Percentiles rank a stretch among this genome's conserved stretches.
Conservation (phyloP, 139 green algal species). For the Astrephomene gubernaculifera region DNA sequence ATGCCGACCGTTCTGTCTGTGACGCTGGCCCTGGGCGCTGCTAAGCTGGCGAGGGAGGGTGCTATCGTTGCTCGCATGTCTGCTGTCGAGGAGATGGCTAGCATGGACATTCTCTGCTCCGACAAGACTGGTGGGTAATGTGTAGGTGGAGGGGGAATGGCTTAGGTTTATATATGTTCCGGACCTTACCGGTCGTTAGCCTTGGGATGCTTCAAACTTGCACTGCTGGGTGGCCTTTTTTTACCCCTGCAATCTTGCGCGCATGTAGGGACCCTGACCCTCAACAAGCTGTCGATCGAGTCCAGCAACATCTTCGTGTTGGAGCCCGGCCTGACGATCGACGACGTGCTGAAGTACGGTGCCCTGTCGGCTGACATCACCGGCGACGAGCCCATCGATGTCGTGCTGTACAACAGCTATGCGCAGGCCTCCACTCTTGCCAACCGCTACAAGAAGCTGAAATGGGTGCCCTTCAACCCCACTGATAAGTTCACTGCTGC, state of each 20-base stretch:
- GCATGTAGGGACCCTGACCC: constrained; percentile 82
- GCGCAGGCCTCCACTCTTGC: constrained; percentile 46
- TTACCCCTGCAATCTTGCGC: too few species aligned
- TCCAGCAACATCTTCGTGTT: constrained; percentile 6
- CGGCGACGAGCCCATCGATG: constrained; percentile 86
- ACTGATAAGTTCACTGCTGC: constrained; percentile 86
- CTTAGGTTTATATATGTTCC: too few species aligned
- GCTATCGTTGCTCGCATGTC: constrained; percentile 92
- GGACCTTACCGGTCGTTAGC: too few species aligned
- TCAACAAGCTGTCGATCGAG: constrained; percentile 81
- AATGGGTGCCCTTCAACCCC: constrained; percentile 92
- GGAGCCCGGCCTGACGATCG: constrained; percentile 43
- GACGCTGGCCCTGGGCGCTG: constrained; percentile 89
- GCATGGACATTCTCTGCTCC: constrained; percentile 93
- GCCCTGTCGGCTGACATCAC: constrained; percentile 79
- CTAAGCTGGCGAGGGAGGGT: constrained; percentile 86
- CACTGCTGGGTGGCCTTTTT: too few species aligned
- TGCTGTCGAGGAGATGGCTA: constrained; percentile 92
- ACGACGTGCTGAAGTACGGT: constrained; percentile 69
- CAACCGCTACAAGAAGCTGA: constrained; percentile 61
- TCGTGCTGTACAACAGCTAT: constrained; percentile 81
- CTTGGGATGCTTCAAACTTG: too few species aligned
- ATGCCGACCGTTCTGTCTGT: constrained; percentile 93
- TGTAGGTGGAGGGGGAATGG: too few species aligned
- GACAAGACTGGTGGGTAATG: constrained; percentile 90